Base-by-base conservation (phyloP, 176 grass and related monocot genomes). In the Musa troglodytarum region DNA sequence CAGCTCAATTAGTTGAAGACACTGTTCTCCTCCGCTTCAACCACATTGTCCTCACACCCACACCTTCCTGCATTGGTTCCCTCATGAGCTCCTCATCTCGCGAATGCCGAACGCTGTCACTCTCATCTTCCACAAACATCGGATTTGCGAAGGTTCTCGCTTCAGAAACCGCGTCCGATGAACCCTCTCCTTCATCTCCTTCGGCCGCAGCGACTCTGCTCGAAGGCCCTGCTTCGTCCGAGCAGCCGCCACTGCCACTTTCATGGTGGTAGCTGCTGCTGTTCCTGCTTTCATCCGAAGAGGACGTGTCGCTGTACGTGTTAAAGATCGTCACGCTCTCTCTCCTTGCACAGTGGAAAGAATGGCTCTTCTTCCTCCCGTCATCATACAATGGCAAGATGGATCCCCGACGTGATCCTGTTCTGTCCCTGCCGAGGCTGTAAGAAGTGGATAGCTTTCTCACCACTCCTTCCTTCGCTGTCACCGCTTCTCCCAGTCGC, bases 401-500 rank as follows among this genome's bases (percentile, higher is more conserved):
- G 29, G 89, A 80, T 25, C 11, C n/a, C 8, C 11, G 17, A 61
- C 77, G 73, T 72, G 86, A 58, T 54, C 70, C 43, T 10, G 81
- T 50, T 10, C 28, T 63, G 50, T 93, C 93, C 14, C 74, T 82
- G 29, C 90, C 86, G 10, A 97, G 70, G 74, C 93, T 88, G 79
- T 93, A 97, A 26, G 87, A 90, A 22, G 73, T 77, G 51, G 51
- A 57, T 29, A 93, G 57, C 29, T 88, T 93, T 66, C 68, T 90
- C 72, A 90, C 90, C 16, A 93, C 72, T 5, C 83, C 63, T 85
- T 88, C 77, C 75, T 88, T 97, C 10, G 86, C 80, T 82, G 86
- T 93, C 25, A 93, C 81, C 56, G 86, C 87, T 82, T 97, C 85
- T 77, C 85, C 86, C 74, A 93, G 63, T 49, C 81, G 75, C 8